Evolutionary conservation across 2,329 filamentous ascomycete species (phyloP).

Genomic region (Botryosphaeria dothidea): DNA sequence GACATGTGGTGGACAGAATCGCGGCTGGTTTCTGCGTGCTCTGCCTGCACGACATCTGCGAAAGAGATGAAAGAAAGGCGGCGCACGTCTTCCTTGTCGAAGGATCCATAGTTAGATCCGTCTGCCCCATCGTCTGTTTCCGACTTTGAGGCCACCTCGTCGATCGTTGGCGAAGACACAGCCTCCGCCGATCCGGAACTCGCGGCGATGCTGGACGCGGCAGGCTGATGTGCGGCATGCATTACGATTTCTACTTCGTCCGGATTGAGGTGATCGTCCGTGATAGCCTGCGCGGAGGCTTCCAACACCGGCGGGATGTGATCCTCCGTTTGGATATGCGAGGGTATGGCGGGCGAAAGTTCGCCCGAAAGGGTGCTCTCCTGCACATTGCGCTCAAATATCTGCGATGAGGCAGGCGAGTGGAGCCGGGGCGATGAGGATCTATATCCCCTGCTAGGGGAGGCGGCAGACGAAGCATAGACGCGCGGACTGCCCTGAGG

Average conservation of each 20-base stretch:
- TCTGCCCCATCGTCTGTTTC: conserved; percentile 53
- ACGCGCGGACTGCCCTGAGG: conserved; percentile 40
- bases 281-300: conserved; percentile 89
- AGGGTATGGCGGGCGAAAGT: conserved; percentile 81
- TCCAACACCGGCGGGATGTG: conserved; percentile 89
- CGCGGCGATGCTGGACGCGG: conserved; percentile 51
- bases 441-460: conserved; percentile 64
- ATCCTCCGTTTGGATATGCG: conserved; percentile 92
- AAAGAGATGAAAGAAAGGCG: conserved; percentile 95
- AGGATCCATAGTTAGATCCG: conserved; percentile 71
- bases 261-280: conserved; percentile 78
- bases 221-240: conserved; percentile 79
- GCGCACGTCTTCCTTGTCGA: conserved; percentile 77
- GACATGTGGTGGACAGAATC: conserved; percentile 72
- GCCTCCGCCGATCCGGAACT: conserved; percentile 27
- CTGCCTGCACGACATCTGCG: conserved; percentile 87
- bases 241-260: conserved; percentile 93
- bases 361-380: conserved; percentile 67
- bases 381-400: conserved; percentile 95
- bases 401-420: conserved; percentile 74
- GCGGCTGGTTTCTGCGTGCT: conserved; percentile 68
- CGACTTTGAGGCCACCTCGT: conserved; percentile 30
- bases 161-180: conserved; percentile 33
- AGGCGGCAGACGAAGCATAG: conserved; percentile 45
- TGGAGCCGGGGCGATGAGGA: conserved; percentile 73